These are phyloP conservation scores for Globisporangium iwayamae DNA, from an alignment of 352 stramenopile species.

Conservation along the genomic window DNA sequence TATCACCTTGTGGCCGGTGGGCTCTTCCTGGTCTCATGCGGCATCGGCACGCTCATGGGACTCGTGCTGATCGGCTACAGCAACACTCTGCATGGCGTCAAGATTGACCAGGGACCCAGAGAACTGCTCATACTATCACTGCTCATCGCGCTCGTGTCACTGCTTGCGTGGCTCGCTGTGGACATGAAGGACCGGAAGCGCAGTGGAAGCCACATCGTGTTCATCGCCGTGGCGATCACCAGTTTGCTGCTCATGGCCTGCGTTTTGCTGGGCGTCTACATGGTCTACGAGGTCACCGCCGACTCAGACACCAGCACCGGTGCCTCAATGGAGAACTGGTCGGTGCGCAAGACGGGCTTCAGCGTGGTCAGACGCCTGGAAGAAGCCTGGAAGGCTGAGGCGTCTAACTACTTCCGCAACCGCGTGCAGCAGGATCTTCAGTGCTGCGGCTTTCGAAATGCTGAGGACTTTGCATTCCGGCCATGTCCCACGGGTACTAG, in stretches of 20 bases:
- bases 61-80: slow-evolving; percentile 50
- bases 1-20: slow-evolving; percentile 27
- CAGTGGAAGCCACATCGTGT: slow-evolving; percentile 25
- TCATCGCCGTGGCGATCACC: slow-evolving; percentile 36
- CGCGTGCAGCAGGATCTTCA: slow-evolving; percentile 59
- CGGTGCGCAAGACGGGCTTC: slow-evolving; percentile 65
- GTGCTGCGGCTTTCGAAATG: slow-evolving; percentile 63
- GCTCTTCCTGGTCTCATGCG: slow-evolving; percentile 45
- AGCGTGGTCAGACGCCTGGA: slow-evolving; percentile 50
- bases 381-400: slow-evolving; percentile 40
- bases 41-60: slow-evolving; percentile 47
- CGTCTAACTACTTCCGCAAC: slow-evolving; percentile 37
- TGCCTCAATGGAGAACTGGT: slow-evolving; percentile 60
- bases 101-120: slow-evolving; percentile 39
- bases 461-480: slow-evolving; percentile 35
- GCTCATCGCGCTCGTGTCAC: slow-evolving; percentile 26
- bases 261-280: slow-evolving; percentile 49
- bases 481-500: slow-evolving; percentile 49
- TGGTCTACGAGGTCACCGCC: slow-evolving; percentile 55
- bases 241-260: slow-evolving; percentile 38
- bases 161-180: slow-evolving; percentile 50
- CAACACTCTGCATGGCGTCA: slow-evolving; percentile 47
- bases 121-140: slow-evolving; percentile 38
- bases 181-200: slow-evolving; percentile 42
- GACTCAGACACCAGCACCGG: slow-evolving; percentile 16